Percentiles rank a stretch among this genome's conserved stretches.
Evolutionary conservation across 805 yeast genomes (phyloP).

Genomic region (Yarrowia yakushimensis): DNA sequence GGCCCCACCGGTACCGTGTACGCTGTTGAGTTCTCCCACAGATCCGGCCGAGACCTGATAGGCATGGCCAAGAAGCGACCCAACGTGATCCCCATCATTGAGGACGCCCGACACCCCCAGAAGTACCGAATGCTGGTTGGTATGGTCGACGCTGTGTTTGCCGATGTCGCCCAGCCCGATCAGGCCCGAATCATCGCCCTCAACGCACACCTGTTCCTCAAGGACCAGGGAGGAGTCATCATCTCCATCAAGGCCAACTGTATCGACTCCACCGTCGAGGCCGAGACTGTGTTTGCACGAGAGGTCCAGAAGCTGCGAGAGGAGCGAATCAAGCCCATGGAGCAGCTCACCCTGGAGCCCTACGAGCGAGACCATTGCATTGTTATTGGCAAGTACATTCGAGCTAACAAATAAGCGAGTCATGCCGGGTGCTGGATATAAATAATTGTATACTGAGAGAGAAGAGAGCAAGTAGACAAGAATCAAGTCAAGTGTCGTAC

Average conservation of each 20-base stretch:
- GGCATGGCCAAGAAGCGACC: conserved; percentile 99
- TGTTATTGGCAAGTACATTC: conserved; percentile 93
- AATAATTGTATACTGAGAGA: conserved; percentile 20
- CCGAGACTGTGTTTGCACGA: conserved; percentile 98
- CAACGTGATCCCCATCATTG: conserved; percentile 96
- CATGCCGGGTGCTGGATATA: conserved; percentile 16
- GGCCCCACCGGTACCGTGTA: conserved; percentile 99
- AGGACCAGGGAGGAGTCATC: conserved; percentile 97
- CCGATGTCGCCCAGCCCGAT: conserved; percentile 99
- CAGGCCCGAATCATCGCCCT: conserved; percentile 99
- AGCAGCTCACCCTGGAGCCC: conserved; percentile 98
- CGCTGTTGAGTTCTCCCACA: conserved; percentile 98
- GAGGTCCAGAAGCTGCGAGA: conserved; percentile 98
- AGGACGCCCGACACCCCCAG: conserved; percentile 99
- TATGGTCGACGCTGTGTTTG: conserved; percentile 98
- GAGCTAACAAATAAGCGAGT: conserved; percentile 56
- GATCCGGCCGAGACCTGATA: conserved; percentile 99
- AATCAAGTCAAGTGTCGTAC: no score
- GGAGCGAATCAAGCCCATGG: conserved; percentile 97
- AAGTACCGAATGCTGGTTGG: conserved; percentile 98
- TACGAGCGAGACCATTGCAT: conserved; percentile 99
- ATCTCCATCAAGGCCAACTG: conserved; percentile 99
- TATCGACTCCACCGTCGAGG: conserved; percentile 99
- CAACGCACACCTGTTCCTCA: conserved; percentile 95
- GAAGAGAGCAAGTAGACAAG: no score